A percentile compares a stretch with the other conserved stretches of the same genome.
Conservation (phyloP, 345 rosid genomes). For the Aurinia saxatilis region DNA sequence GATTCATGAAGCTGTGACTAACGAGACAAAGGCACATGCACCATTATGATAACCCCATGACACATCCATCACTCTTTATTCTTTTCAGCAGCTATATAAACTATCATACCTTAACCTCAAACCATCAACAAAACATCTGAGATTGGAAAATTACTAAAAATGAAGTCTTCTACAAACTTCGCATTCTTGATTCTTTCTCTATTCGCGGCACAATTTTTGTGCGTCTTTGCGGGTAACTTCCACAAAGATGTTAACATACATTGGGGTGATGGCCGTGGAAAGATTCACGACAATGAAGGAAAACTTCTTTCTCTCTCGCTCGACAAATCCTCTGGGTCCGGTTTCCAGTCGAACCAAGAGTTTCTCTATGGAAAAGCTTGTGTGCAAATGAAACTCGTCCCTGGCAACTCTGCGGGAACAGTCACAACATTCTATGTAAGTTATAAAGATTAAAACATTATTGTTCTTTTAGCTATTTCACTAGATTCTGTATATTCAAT, state of each 20-base stretch:
- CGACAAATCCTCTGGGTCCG: slow-evolving; percentile 44
- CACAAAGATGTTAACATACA: slow-evolving; percentile 19
- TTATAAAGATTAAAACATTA: not conserved
- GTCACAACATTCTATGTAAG: slow-evolving; percentile 55
- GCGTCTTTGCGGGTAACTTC: slow-evolving; percentile 24
- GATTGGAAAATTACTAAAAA: not conserved
- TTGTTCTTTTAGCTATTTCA: not conserved
- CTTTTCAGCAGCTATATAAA: slow-evolving; percentile 19
- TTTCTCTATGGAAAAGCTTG: slow-evolving; percentile 44
- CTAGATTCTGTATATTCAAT: not conserved
- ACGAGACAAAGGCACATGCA: too few species aligned
- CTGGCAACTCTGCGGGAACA: slow-evolving; percentile 56
- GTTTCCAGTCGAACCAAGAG: slow-evolving; percentile 49
- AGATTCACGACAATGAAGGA: slow-evolving; percentile 36
- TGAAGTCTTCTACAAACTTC: slow-evolving; percentile 21
- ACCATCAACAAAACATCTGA: slow-evolving; percentile 9
- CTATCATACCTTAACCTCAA: not conserved
- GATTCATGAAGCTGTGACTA: not conserved
- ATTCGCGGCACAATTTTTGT: slow-evolving; percentile 8
- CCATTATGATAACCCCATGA: not conserved
- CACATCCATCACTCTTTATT: not conserved
- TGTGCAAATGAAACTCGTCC: slow-evolving; percentile 47
- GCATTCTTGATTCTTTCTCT: slow-evolving; percentile 17
- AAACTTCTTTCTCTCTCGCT: slow-evolving; percentile 39
- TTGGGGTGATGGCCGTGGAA: slow-evolving; percentile 41